Base-by-base conservation (phyloP, 2,329 filamentous ascomycete genomes). In the Ceratocystis destructans region DNA sequence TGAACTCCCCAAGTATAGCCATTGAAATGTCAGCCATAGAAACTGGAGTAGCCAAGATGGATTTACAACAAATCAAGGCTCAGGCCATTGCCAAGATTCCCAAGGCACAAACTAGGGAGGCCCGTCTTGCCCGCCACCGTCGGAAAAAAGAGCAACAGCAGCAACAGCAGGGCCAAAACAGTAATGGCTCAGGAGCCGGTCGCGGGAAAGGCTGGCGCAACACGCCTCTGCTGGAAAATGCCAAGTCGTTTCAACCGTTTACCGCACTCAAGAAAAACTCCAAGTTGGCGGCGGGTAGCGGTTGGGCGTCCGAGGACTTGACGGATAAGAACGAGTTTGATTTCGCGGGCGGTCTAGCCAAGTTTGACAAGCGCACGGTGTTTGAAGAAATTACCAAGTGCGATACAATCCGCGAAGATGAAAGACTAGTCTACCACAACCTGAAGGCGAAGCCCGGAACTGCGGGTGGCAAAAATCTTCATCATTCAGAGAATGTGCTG, bases 301-400 rank as follows among this genome's bases (percentile, higher is more conserved):
- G 90, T 2, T 97, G 93, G 92, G 91, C 90, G 3, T 96, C 93
- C 0, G 94, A 96, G 73, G 93, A 97, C 72, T 92, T 93, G 25
- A 96, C 90, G 0, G 94, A 97, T 76, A 93, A 95, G 73, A 90
- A 89, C 10, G 94, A 97, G 69, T 97, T 97, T 71, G 93, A 97
- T 75, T 97, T 97, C 72, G 87, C 89, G 71, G 86, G 85, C 65
- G 91, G 91, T 70, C 80, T 97, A 41, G 92, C 90, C 61, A 96
- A 96, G 73, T 97, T 97, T 71, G 92, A 97, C 78, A 97, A 97
- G 77, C 85, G 87, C 66, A 87, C 86, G 1, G 85, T 97, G 7
- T 99, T 99, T 73, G 88, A 93, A 70, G 87, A 96, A 75, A 94
- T 97, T 75, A 83, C 90, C 68, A 90, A 89, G 70, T 90, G 95